Base-by-base conservation (phyloP, 805 yeast genomes). In the Candida pini region DNA sequence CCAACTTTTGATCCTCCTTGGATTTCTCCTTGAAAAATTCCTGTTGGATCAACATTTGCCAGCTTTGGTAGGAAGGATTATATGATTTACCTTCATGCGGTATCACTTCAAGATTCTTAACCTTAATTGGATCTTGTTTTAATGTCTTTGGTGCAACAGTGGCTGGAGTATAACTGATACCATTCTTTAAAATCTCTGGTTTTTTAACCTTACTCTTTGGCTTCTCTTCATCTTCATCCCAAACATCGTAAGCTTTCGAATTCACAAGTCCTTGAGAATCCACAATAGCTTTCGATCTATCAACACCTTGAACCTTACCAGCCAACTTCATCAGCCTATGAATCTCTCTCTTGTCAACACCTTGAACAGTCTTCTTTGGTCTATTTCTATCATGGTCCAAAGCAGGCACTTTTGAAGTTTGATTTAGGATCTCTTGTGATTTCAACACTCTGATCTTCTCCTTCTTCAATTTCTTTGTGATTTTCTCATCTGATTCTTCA, bases 41-140 rank as follows among this genome's bases (percentile, higher is more conserved):
- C 35, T 68, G 64, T 34, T 73, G 64, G 34, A 92, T 73, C 47
- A 89, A 68, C 14, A 58, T 60, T 48, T 77, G 76, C 98, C 98
- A 92, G 18, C 83, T 76, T 36, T 80, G 82, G 44, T 79, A 66
- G 9, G 90, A 71, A 18, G 98, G 98, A 54, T 92, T 92, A 54
- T 87, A 92, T 2, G 97, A 89, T 56, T 82, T 84, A 36, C 97
- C 97, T 2, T 81, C 92, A 48, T 81, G 80, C 9, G 95, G 88
- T 4, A 78, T 37, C 2, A 47, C 57, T 14, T 68, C 78, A 30
- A 62, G 49, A n/a, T 69, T 68, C 38, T 66, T 69, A 13, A 85
- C 72, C 27, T 49, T 48, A n/a, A 78, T 54, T 1, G 94, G 80
- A 3, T 63, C 63, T 21, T 62, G 57, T 30, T 58, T 65, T 44